Evolutionary conservation across 305 asterid species (phyloP).

Genomic region (Ilex paraguariensis): DNA sequence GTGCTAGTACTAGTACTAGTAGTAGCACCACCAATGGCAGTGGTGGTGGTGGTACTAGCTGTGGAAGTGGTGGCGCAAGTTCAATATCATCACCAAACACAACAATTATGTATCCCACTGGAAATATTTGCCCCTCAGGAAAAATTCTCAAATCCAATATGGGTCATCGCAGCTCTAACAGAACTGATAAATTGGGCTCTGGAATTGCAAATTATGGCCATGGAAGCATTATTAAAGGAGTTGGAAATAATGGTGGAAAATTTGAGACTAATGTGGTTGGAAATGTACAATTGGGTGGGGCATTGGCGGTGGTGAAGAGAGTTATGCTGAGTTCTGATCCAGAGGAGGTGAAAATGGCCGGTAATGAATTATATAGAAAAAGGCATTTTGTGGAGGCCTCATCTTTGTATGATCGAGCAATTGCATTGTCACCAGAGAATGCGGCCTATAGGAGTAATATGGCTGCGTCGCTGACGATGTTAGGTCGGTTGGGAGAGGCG

Average conservation of each 20-base stretch:
- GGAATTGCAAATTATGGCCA: constrained; percentile 2
- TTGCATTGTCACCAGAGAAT: background rate
- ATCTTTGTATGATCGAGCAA: background rate
- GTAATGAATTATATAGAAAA: background rate
- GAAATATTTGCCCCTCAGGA: background rate
- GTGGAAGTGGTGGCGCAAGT: background rate
- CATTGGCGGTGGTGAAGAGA: background rate
- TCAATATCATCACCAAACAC: background rate
- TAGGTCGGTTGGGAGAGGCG: constrained; percentile 1
- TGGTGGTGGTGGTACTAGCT: background rate
- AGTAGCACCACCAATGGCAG: background rate
- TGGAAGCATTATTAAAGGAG: constrained; percentile 1
- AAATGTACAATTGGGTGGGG: background rate
- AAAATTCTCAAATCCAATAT: background rate
- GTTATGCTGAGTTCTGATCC: background rate
- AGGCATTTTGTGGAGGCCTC: background rate
- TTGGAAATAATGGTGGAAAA: background rate
- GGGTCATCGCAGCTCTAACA: background rate
- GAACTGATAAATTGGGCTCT: background rate
- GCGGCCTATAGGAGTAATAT: background rate
- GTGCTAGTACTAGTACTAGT: background rate
- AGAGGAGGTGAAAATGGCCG: background rate
- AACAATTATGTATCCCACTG: background rate
- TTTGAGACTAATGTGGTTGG: background rate
- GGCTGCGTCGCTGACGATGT: background rate